Evolutionary conservation across 306 rosid genomes (phyloP).

Genomic region (Begonia fuchsioides): DNA sequence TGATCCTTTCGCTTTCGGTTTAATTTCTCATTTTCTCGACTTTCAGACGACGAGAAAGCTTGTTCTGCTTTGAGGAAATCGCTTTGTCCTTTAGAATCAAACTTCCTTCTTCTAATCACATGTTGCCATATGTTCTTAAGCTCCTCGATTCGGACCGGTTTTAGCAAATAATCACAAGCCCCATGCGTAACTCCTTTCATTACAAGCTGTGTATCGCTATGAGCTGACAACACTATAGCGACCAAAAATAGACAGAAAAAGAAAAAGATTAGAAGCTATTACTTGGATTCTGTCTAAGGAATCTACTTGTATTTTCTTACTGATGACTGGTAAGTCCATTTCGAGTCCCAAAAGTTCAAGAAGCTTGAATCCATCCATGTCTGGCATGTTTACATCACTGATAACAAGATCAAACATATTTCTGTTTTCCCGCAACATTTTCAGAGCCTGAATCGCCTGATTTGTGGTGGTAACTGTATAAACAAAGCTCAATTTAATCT

Average conservation of each 20-base stretch:
- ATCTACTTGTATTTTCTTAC: constrained; percentile 26
- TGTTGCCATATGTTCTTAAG: constrained; percentile 85
- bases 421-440: constrained; percentile 53
- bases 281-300: too few species aligned
- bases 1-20: constrained; percentile 44
- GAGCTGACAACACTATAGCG: constrained; percentile 61
- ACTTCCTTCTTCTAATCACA: constrained; percentile 50
- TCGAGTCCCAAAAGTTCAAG: constrained; percentile 73
- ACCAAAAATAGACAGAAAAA: too few species aligned
- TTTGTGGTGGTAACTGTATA: constrained; percentile 58
- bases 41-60: constrained; percentile 17
- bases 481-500: background rate
- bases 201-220: constrained; percentile 53
- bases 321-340: constrained; percentile 83
- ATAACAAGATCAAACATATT: constrained; percentile 61
- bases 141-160: constrained; percentile 70
- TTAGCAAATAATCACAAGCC: constrained; percentile 72
- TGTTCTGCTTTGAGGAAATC: constrained; percentile 17
- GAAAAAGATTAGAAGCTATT: too few species aligned
- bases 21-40: constrained; percentile 13
- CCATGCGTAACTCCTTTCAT: constrained; percentile 83
- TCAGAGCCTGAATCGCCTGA: constrained; percentile 47
- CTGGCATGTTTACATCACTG: constrained; percentile 82
- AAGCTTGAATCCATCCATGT: constrained; percentile 85
- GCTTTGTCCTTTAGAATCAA: constrained; percentile 28